Conservation (phyloP, 495 filamentous ascomycete genomes). For the Amniculicola lignicola region DNA sequence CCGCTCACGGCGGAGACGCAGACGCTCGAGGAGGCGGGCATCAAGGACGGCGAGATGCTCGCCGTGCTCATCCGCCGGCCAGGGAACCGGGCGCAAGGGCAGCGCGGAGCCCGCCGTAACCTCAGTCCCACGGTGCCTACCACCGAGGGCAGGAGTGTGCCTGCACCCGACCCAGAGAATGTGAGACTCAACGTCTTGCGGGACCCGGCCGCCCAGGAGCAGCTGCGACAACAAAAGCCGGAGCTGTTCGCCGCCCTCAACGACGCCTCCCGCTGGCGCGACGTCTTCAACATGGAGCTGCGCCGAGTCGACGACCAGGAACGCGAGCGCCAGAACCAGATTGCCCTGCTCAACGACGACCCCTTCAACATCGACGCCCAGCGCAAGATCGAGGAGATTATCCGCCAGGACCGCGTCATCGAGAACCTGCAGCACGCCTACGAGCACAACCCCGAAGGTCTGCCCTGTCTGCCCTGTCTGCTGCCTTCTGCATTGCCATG, state of each 20-base stretch:
- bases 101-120: no score
- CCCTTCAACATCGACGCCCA: constrained; percentile 90
- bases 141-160: constrained; percentile 13
- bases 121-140: constrained; percentile 36
- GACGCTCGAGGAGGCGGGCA: constrained; percentile 76
- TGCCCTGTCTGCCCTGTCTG: constrained; percentile 13
- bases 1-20: constrained; percentile 72
- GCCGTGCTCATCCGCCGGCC: constrained; percentile 63
- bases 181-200: constrained; percentile 78
- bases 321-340: constrained; percentile 72
- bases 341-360: constrained; percentile 78
- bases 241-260: constrained; percentile 75
- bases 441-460: constrained; percentile 96
- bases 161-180: constrained; percentile 66
- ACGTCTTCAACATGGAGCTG: constrained; percentile 62
- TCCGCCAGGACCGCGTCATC: constrained; percentile 85
- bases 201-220: constrained; percentile 65
- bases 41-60: constrained; percentile 89
- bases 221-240: constrained; percentile 66
- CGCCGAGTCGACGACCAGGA: constrained; percentile 66
- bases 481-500: neutral
- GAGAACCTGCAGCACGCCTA: constrained; percentile 94
- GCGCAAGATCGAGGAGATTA: constrained; percentile 92
- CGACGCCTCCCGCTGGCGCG: constrained; percentile 69
- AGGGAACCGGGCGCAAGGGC: constrained; percentile 28